Base-by-base conservation (phyloP, 768 basidiomycete species). In the Tephrocybe sp. region DNA sequence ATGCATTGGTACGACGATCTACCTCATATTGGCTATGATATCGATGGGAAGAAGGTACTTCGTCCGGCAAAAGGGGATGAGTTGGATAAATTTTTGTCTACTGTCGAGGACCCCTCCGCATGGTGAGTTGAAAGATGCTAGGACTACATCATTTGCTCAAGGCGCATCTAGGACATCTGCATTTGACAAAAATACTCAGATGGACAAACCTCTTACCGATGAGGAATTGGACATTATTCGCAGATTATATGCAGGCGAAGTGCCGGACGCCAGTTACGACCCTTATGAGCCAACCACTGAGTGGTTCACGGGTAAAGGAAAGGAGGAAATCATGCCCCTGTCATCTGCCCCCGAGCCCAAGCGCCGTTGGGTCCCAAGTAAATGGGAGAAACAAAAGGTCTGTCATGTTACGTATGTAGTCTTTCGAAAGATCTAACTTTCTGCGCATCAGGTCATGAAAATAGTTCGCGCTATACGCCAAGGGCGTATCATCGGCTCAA, bases 301-400 rank as follows among this genome's bases (percentile, higher is more conserved):
- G 66, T 98, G 94, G 93, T 99, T 98, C 68, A 96, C 96, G 10
- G 93, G 92, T 3, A 89, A 93, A 68, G 93, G 93, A 11, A 94
- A 93, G 63, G 91, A 97, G 64, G 92, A 95, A 71, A 72, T 87
- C 18, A 98, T 94, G 93, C 97, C 97, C 20, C 68, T 99, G 12
- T 90, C 88, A 10, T 84, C 85, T 25, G 89, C 90, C 23, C 92
- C 94, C 2, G 94, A 98, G 66, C 97, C 97, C 17, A 99, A 99
- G 71, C 82, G 93, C 48, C 82, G 97, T 41, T 99, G 95, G 86
- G 80, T 98, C 11, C 93, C 95, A 12, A 96, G 93, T 72, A 98
- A 95, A 75, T 99, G 97, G 97, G 97, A 98, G 72, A 98, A 97
- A 71, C 86, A 97, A 79, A 99, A 99, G 83, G 95, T 93, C 62